Evolutionary conservation across 2,329 filamentous ascomycete genomes (phyloP).

Genomic region (Phoma sp.): DNA sequence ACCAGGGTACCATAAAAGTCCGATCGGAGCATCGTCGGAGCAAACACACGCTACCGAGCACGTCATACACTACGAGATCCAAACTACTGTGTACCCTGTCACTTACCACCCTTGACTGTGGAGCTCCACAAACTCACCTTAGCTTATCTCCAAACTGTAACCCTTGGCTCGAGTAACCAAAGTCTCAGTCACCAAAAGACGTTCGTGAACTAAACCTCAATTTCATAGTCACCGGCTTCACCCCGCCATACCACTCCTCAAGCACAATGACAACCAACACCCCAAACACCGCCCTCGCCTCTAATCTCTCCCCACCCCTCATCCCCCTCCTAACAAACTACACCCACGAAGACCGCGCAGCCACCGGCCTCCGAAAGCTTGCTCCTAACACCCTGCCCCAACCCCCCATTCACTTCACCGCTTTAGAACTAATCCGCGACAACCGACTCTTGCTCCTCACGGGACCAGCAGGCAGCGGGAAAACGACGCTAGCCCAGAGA

Average conservation of each 20-base stretch:
- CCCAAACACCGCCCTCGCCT: too few relatives aligned
- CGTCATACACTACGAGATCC: not conserved
- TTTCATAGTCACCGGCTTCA: too few relatives aligned
- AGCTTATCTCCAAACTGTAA: too few relatives aligned
- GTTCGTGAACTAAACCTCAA: too few relatives aligned
- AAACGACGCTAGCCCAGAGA: not conserved
- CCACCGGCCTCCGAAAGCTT: not conserved
- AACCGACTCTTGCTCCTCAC: not conserved
- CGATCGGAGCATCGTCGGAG: not conserved
- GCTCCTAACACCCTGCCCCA: not conserved
- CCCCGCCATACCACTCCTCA: too few relatives aligned
- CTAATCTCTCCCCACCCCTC: not conserved
- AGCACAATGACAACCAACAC: too few relatives aligned
- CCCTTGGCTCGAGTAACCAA: too few relatives aligned
- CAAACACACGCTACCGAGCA: not conserved
- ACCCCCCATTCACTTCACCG: constrained; percentile 1
- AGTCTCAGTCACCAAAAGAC: too few relatives aligned
- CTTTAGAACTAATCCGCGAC: not conserved
- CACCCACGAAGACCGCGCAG: constrained; percentile 3
- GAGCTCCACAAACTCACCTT: too few relatives aligned
- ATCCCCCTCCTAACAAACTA: not conserved
- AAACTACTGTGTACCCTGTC: not conserved
- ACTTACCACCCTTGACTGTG: not conserved
- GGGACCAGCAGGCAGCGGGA: not conserved
- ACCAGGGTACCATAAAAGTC: not conserved